Evolutionary conservation across 441 rosid genomes (phyloP).

Genomic region (Brassica hybrid): DNA sequence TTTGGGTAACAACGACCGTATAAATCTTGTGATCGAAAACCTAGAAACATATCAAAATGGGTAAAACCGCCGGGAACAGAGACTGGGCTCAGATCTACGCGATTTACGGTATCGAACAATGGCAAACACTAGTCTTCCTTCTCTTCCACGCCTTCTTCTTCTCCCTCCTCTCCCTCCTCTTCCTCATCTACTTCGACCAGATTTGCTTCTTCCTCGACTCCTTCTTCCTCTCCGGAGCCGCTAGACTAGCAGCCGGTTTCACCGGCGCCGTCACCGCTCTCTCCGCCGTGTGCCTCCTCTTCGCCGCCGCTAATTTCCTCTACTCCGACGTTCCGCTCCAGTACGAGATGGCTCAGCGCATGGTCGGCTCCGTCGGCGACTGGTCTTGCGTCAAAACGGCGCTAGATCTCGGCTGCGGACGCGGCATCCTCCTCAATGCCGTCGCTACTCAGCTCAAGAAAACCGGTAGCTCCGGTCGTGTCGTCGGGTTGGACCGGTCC

Average conservation of each 20-base stretch:
- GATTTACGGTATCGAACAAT: slow-evolving; percentile 84
- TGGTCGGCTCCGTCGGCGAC: slow-evolving; percentile 77
- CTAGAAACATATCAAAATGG: slow-evolving; percentile 40
- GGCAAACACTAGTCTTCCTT: slow-evolving; percentile 84
- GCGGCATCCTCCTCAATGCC: slow-evolving; percentile 85
- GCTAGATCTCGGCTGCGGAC: slow-evolving; percentile 92
- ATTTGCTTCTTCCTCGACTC: slow-evolving; percentile 61
- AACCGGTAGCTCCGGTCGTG: slow-evolving; percentile 91
- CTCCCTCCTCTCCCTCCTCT: slow-evolving; percentile 60
- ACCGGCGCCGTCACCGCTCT: slow-evolving; percentile 78
- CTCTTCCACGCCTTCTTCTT: slow-evolving; percentile 74
- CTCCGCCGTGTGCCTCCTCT: slow-evolving; percentile 79
- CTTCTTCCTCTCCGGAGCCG: slow-evolving; percentile 50
- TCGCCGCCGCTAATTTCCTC: slow-evolving; percentile 87
- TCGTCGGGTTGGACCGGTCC: slow-evolving; percentile 89
- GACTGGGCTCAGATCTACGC: slow-evolving; percentile 96
- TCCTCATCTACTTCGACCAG: slow-evolving; percentile 62
- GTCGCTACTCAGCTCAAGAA: slow-evolving; percentile 97
- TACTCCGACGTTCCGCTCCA: slow-evolving; percentile 82
- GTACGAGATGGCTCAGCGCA: slow-evolving; percentile 91
- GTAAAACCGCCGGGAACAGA: slow-evolving; percentile 49
- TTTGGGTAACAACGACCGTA: neutral
- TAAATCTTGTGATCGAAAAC: neutral
- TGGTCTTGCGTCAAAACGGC: slow-evolving; percentile 88
- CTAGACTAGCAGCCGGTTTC: slow-evolving; percentile 79